phyloP scores from a whole-genome alignment of 108 stramenopile species.

The Fragilaria crotonensis region DNA sequence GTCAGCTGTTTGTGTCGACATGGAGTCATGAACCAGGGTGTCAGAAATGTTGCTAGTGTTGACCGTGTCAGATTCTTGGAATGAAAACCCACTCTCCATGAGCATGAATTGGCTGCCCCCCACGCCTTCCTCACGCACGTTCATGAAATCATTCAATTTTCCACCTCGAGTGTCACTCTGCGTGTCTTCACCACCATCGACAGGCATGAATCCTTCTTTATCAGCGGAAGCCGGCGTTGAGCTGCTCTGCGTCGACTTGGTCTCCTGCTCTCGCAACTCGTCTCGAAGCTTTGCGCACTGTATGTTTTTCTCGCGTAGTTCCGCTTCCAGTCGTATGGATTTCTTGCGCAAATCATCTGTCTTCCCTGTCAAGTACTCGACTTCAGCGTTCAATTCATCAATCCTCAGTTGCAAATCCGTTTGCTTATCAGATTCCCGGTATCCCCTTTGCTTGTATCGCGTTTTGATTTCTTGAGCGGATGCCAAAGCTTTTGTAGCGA shows the following conservation, averaged over 20 bases:
- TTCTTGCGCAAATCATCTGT: constrained; percentile 33
- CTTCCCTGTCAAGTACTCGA: constrained; percentile 26
- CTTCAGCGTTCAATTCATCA: constrained; percentile 25
- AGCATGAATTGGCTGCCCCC: too few species aligned
- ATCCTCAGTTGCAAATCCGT: constrained; percentile 20
- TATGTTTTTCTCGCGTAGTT: constrained; percentile 26
- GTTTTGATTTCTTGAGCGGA: constrained; percentile 47
- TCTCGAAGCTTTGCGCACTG: constrained; percentile 34
- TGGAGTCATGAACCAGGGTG: not conserved
- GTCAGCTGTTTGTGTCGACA: constrained; percentile 17
- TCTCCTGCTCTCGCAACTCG: too few species aligned
- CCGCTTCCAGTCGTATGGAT: constrained; percentile 27
- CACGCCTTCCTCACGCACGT: too few species aligned
- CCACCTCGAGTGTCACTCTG: too few species aligned
- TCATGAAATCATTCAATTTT: too few species aligned
- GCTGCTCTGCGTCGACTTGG: too few species aligned
- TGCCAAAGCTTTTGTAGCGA: constrained; percentile 47
- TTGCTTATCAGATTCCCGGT: constrained; percentile 3
- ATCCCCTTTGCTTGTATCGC: constrained; percentile 28
- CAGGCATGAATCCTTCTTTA: too few species aligned
- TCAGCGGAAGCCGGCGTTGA: too few species aligned
- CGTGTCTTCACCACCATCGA: too few species aligned
- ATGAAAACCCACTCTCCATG: too few species aligned
- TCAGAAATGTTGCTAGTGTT: constrained; percentile 4
- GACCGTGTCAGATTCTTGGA: constrained; percentile 14